Base-by-base conservation (phyloP, 208 protist species). In the Trypanosoma lewisi region DNA sequence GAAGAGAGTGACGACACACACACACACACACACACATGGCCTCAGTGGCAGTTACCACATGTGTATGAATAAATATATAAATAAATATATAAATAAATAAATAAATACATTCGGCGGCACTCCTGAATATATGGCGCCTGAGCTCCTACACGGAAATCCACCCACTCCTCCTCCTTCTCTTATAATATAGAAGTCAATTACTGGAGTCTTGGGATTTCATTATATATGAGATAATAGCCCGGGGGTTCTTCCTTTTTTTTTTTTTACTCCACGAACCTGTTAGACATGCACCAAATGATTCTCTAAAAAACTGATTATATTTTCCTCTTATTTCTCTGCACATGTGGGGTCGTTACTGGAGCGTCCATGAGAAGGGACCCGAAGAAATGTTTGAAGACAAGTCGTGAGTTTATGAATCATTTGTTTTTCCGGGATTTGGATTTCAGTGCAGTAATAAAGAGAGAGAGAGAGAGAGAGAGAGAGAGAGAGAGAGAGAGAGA, bases 191-290 rank as follows among this genome's bases (percentile, higher is more conserved):
- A n/a, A n/a, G 89, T 98, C 3, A 97, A 99, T 67, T 98, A 94
- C 95, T 99, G 98, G 97, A 83, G 77, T 25, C 82, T 98, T 30
- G 98, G 98, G n/a, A 89, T 98, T 25, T 70, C n/a, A n/a, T 99
- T 42, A 57, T 98, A 12, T 98, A 97, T 75, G 94, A 98, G 68
- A 95, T 98, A 85, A 67, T 98, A 14, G 36, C 73, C 9, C 94
- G 94, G n/a, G n/a, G n/a, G n/a, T n/a, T n/a, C n/a, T n/a, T n/a
- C n/a, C 36, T 39, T 75, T 17, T 77, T 94, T 12, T 95, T 95
- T 4, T 98, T 98, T 53, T 94, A 92, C 64, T 80, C 87, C 23
- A 67, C 74, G 33, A 97, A 83, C 66, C 85, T 77, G 61, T 75
- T 74, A 28, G 82, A 64, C 25, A 82, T 94, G 47, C 95, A 89